These are phyloP conservation scores for Chenopodium album DNA, from an alignment of 148 eudicot genomes.

Conservation along the genomic window DNA sequence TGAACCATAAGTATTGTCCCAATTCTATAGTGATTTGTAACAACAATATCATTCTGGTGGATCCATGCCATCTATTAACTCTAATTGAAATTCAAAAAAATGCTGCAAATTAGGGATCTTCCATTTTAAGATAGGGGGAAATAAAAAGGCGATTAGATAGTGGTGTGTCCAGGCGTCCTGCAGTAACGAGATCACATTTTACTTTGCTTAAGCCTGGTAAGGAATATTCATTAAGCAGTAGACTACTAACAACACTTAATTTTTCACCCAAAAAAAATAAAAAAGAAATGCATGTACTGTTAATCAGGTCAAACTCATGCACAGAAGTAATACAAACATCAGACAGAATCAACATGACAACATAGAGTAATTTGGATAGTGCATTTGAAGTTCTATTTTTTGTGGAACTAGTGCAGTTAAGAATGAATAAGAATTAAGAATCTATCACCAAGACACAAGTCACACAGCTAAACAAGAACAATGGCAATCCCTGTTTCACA, in stretches of 20 bases:
- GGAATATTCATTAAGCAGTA: background rate
- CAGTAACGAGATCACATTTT: background rate
- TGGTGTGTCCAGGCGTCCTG: too few species aligned
- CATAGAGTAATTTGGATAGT: background rate
- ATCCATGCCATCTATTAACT: background rate
- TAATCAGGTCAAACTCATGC: constrained; percentile 4
- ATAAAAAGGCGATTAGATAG: too few species aligned
- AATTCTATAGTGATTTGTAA: background rate
- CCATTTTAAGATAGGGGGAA: too few species aligned
- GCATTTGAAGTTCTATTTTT: background rate
- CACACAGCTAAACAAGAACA: background rate
- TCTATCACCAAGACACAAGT: background rate
- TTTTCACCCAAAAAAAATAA: background rate
- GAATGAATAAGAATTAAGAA: background rate
- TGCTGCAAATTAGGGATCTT: too few species aligned
- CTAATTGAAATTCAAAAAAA: too few species aligned
- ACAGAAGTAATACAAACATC: background rate
- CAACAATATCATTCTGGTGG: background rate
- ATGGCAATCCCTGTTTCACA: background rate
- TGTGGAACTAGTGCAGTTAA: background rate
- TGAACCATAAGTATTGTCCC: background rate
- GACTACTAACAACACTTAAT: background rate
- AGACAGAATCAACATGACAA: background rate
- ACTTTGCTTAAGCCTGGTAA: background rate
- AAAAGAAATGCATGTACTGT: background rate